Base-by-base conservation (phyloP, 352 stramenopile species). In the Globisporangium splendens region DNA sequence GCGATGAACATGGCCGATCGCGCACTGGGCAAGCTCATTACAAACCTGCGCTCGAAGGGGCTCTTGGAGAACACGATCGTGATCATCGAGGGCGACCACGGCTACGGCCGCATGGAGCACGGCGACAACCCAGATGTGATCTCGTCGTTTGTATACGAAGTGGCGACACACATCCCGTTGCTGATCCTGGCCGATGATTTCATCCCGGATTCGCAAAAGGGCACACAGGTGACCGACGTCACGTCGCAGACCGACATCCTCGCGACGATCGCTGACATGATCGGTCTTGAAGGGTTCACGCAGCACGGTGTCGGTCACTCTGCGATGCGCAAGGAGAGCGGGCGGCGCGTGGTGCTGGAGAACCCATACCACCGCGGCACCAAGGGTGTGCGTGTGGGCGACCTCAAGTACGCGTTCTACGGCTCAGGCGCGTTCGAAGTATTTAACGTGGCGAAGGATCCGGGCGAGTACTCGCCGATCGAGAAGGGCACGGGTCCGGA, bases 31-130 rank as follows among this genome's bases (percentile, higher is more conserved):
- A 62, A 78, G 15, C 86, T 89, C 39, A 83, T 89, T 42, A 44
- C 57, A 18, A 63, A 62, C 8, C 47, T 89, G 54, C 75, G 79
- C 43, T 50, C 59, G 1, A 84, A 85, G 54, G 69, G 69, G 10
- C 59, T 89, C 1, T 83, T 89, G 77, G 81, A 86, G 35, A 86
- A 89, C 59, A 88, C 77, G 43, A 73, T 89, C 42, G 71, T 89
- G 47, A 75, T 89, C 21, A 83, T 89, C 42, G 62, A 86, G 49
- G 77, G 79, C 1, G 77, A 89, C 46, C 79, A 89, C 54, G 75
- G 79, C 12, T 82, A 86, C 46, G 79, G 77, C 0, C 75, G 77
- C 8, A 55, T 89, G 17, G 79, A 89, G 59, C 79, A 89, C 56
- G 75, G 77, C 50, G 85, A 76, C 53, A 87, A 89, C 48, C 77